Evolutionary conservation across 495 filamentous ascomycete species (phyloP).

Genomic region (Penicillium cataractarum): DNA sequence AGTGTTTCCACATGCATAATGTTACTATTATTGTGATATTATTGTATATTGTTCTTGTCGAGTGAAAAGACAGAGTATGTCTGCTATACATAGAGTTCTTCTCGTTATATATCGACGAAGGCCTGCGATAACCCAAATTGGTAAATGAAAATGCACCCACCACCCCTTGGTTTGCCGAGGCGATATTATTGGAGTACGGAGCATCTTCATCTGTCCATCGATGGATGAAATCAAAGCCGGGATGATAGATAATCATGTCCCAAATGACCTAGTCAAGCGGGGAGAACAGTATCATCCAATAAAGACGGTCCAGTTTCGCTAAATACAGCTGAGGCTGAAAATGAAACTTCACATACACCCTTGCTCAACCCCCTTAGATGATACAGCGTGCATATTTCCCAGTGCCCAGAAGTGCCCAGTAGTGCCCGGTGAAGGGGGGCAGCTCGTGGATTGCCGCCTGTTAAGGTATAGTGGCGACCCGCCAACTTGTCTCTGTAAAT

Average conservation of each 20-base stretch:
- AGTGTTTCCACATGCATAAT: not conserved
- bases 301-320: not conserved
- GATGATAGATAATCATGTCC: not conserved
- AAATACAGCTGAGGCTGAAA: constrained; percentile 24
- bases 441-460: constrained; percentile 17
- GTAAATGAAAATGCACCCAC: not conserved
- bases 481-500: not conserved
- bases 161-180: not conserved
- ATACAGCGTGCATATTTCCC: not conserved
- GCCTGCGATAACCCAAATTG: not conserved
- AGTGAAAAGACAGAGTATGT: too few species aligned
- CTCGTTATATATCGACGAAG: not conserved
- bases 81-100: not conserved
- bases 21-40: not conserved
- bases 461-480: constrained; percentile 13
- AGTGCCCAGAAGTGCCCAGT: not conserved
- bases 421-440: not conserved
- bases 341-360: constrained; percentile 1
- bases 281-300: not conserved
- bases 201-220: too few species aligned
- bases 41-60: not conserved
- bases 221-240: not conserved
- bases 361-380: constrained; percentile 1
- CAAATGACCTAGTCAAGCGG: not conserved
- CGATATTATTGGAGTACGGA: not conserved